Base-by-base conservation (phyloP, 2,329 filamentous ascomycete genomes). In the Arthroderma sp. region DNA sequence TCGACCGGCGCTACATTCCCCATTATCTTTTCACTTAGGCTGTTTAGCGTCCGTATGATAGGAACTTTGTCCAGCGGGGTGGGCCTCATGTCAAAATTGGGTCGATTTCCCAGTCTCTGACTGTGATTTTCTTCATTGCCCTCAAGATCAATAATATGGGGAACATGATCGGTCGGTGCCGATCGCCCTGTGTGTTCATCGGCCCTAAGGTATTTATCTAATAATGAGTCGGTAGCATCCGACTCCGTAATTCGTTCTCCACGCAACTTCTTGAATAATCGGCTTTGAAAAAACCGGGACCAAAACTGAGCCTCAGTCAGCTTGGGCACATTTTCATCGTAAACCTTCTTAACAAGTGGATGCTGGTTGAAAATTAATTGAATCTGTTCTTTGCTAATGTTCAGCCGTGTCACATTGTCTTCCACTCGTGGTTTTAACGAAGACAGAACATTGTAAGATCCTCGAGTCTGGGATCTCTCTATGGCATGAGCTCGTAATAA, bases 81-180 rank as follows among this genome's bases (percentile, higher is more conserved):
- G 1, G 87, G 86, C 31, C 86, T 77, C 86, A 96, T 95, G 52
- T 93, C 91, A 32, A 83, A 68, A 59, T 96, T 87, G 45, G 89
- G 86, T 43, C 82, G 74, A 61, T 98, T 96, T 41, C 91, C 91
- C 55, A 75, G 81, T 56, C 82, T 77, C 43, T 88, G 85, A 54
- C 87, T 93, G 62, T 94, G 81, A 56, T 98, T 89, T 61, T 91
- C 85, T 65, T 96, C 91, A 58, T 98, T 98, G 29, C 83, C 91
- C 58, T 89, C 86, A 28, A 98, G 66, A 60, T 98, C 84, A 54
- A 98, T 88, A 51, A 93, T 88, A 55, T 88, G 80, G 1, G 91
- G 88, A 15, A 98, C 78, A 45, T 82, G 75, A 31, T 80, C 69
- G 3, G 80, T 68, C 51, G 75, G 54, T 10, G 64, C 57, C 4